These are phyloP conservation scores for Salicornia ramosissima DNA, from an alignment of 148 eudicot species.

Conservation along the genomic window DNA sequence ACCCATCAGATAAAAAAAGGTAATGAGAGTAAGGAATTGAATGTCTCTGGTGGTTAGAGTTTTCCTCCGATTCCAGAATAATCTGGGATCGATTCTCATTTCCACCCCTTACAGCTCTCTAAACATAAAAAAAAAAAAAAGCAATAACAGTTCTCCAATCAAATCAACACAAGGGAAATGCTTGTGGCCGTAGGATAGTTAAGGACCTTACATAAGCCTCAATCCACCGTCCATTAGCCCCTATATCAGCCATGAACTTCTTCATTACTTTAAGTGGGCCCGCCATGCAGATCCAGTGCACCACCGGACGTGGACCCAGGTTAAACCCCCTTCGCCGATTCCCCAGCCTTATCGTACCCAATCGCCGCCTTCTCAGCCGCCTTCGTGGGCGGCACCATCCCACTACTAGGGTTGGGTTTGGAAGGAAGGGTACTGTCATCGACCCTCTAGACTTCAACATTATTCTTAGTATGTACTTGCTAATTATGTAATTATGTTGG, in stretches of 20 bases:
- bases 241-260: constrained; percentile 40
- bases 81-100: too few relatives aligned
- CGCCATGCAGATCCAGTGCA: constrained; percentile 52
- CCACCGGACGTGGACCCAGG: constrained; percentile 44
- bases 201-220: constrained; percentile 60
- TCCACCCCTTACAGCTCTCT: too few relatives aligned
- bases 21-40: too few relatives aligned
- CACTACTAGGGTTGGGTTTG: constrained; percentile 36
- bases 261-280: constrained; percentile 43
- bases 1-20: too few relatives aligned
- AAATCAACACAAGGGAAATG: constrained; percentile 61
- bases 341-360: constrained; percentile 47
- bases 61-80: too few relatives aligned
- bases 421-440: constrained; percentile 27
- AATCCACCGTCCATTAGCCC: constrained; percentile 36
- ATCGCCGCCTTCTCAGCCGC: constrained; percentile 35
- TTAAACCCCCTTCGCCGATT: constrained; percentile 47
- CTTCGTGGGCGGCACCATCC: constrained; percentile 49
- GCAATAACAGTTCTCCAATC: neutral
- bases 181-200: constrained; percentile 62
- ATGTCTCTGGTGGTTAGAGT: too few relatives aligned
- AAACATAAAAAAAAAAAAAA: constrained; percentile 1
- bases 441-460: constrained; percentile 30
- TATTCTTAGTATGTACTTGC: neutral
- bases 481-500: neutral